Evolutionary conservation across 345 rosid species (phyloP), one percentile per base, ranked within the genome.

Genomic region (Erucastrum elatum): DNA sequence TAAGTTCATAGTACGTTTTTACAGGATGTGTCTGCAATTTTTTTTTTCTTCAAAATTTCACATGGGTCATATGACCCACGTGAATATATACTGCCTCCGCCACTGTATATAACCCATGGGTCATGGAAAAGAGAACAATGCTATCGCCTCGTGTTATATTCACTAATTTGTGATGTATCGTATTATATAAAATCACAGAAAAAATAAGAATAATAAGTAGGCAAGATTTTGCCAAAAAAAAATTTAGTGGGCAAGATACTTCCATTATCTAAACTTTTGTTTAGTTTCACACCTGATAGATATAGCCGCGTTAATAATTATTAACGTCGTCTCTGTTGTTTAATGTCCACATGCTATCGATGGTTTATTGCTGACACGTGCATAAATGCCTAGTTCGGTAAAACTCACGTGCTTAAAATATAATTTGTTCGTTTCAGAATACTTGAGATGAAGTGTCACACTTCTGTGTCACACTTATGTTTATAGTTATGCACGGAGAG

Each of bases 331-430:
- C 15, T 21, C 30, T 58, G 26, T 55, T 55, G 60, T 55, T 51
- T 51, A 53, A 16, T 56, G 61, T 56, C 15, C 26, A 59, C 63
- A 58, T 21, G 21, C 64, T 25, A 17, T 53, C 25, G 4, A 60
- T 39, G 25, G 10, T 39, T 27, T 4, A 53, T 16, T 17, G 2
- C 8, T 33, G 64, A 51, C 77, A 65, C 39, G 80, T 76, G 75
- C 55, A 21, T 33, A 61, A 44, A 44, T 33, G 4, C 5, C 37
- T 46, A 4, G 49, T 68, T 76, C 60, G 60, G 26, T 53, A 53
- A 53, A 53, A 16, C 4, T 53, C 74, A 76, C 69, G 69, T 76
- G 74, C 55, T 35, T 59, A 59, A 34, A 51, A 9, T 69, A 55
- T 33, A 11, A 33, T 31, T 31, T 56, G 64, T 70, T 56, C 49